Evolutionary conservation across 179 eudicot species (phyloP).

Genomic region (Beta macrorhiza): DNA sequence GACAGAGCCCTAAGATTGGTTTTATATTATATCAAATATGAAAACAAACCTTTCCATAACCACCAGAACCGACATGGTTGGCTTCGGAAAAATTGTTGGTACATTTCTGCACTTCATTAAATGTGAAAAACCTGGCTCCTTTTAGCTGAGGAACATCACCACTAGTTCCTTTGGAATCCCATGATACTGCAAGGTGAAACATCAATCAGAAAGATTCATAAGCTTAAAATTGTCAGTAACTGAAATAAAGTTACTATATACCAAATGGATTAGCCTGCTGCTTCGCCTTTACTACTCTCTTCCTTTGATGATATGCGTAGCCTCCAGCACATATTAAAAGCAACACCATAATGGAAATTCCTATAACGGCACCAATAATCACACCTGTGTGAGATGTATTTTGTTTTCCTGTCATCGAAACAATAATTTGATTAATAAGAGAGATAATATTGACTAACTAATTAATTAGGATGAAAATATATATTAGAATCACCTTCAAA

Average conservation of each 20-base stretch:
- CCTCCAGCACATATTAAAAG: conserved; percentile 31
- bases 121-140: conserved; percentile 72
- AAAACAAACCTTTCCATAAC: conserved; percentile 73
- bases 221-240: neutral
- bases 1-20: too few species aligned
- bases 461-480: neutral
- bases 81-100: conserved; percentile 67
- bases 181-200: conserved; percentile 49
- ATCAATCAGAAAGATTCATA: conserved; percentile 1
- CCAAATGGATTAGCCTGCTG: conserved; percentile 38
- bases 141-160: conserved; percentile 63
- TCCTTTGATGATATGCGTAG: conserved; percentile 29
- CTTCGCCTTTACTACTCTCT: conserved; percentile 27
- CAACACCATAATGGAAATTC: conserved; percentile 24
- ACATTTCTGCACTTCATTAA: conserved; percentile 63
- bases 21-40: neutral
- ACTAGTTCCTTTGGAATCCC: conserved; percentile 51
- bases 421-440: neutral
- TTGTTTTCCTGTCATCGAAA: conserved; percentile 14
- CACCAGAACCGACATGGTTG: conserved; percentile 71
- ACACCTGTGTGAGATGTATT: conserved; percentile 24
- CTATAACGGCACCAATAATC: conserved; percentile 32
- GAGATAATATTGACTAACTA: neutral
- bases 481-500: conserved; percentile 27
- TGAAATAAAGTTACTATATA: conserved; percentile 14